Conservation (phyloP, 139 green algal species). For the Mychonastes homosphaera region DNA sequence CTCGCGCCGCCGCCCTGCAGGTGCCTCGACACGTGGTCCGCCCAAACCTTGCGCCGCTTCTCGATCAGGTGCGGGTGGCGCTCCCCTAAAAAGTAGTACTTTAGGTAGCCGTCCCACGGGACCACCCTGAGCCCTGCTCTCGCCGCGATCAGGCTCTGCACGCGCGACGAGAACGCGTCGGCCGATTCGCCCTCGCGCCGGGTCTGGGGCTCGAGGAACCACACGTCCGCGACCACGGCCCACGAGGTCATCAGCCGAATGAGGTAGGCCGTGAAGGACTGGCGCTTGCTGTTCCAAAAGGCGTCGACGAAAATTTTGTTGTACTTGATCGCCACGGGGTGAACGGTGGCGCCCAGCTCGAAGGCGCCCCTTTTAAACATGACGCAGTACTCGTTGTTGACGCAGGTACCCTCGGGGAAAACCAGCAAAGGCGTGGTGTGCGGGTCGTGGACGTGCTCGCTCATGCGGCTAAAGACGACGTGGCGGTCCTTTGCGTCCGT, state of each 20-base stretch:
- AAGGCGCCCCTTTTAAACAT: constrained; percentile 99
- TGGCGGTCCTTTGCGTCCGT: constrained; percentile 83
- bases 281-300: constrained; percentile 88
- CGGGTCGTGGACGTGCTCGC: constrained; percentile 58
- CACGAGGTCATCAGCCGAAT: constrained; percentile 87
- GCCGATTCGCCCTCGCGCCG: constrained; percentile 47
- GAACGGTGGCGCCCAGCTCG: constrained; percentile 75
- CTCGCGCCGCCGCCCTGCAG: constrained; percentile 1
- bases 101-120: constrained; percentile 95
- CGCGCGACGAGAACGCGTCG: constrained; percentile 75
- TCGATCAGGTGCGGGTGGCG: constrained; percentile 72
- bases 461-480: constrained; percentile 68
- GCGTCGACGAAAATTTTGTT: constrained; percentile 99
- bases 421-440: constrained; percentile 86
- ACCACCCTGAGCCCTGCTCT: constrained; percentile 51
- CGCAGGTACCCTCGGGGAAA: constrained; percentile 98
- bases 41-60: constrained; percentile 59
- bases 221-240: constrained; percentile 92
- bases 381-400: constrained; percentile 99
- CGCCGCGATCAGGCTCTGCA: constrained; percentile 81
- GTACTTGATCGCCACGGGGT: constrained; percentile 97
- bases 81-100: constrained; percentile 91
- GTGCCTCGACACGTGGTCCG: constrained; percentile 26
- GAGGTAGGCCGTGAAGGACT: constrained; percentile 89
- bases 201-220: constrained; percentile 85